Percentiles rank a stretch among this genome's conserved stretches.
These are phyloP conservation scores for Candida railenensis DNA, from an alignment of 805 yeast species.

Conservation along the genomic window DNA sequence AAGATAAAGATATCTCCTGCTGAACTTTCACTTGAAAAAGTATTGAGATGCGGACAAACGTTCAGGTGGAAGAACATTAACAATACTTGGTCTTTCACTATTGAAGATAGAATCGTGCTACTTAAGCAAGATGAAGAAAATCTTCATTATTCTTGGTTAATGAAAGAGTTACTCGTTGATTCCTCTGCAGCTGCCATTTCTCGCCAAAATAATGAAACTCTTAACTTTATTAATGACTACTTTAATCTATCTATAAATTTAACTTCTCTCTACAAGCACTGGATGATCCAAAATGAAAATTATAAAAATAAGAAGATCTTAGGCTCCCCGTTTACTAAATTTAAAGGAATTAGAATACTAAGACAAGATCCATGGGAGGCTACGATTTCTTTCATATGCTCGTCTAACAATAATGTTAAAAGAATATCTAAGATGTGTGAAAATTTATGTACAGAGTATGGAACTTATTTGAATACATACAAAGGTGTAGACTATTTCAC, in stretches of 20 bases:
- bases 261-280: conserved; percentile 50
- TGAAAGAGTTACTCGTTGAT: conserved; percentile 7
- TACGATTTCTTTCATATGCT: conserved; percentile 84
- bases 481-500: conserved; percentile 60
- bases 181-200: conserved; percentile 5
- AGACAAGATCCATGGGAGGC: conserved; percentile 98
- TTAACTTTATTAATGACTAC: conserved; percentile 58
- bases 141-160: conserved; percentile 52
- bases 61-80: conserved; percentile 73
- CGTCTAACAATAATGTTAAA: conserved; percentile 93
- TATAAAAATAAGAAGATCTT: conserved; percentile 35
- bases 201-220: conserved; percentile 25
- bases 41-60: conserved; percentile 82
- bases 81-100: conserved; percentile 64
- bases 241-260: conserved; percentile 65
- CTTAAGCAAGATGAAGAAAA: conserved; percentile 55
- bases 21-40: conserved; percentile 63
- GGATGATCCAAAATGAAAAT: conserved; percentile 57
- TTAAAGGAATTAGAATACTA: conserved; percentile 77
- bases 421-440: conserved; percentile 93
- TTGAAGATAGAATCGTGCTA: conserved; percentile 58
- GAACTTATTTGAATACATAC: conserved; percentile 51
- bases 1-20: conserved; percentile 16
- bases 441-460: conserved; percentile 67
- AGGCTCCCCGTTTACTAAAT: conserved; percentile 32